These are phyloP conservation scores for Geoglossum cookeanum DNA, from an alignment of 2,329 filamentous ascomycete genomes.

Conservation along the genomic window DNA sequence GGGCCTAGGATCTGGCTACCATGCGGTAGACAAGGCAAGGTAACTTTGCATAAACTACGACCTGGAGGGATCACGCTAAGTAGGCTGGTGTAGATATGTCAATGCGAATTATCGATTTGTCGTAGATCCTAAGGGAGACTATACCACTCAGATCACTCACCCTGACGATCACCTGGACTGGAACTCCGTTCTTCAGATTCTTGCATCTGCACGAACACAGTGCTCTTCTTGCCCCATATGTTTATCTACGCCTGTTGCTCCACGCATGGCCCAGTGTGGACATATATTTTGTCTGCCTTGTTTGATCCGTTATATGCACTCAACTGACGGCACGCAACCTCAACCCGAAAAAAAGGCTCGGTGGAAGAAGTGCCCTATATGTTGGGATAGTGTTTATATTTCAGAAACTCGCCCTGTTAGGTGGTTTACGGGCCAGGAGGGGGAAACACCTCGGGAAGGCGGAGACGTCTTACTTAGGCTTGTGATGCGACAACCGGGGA, in stretches of 20 bases:
- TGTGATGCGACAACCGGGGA: constrained; percentile 61
- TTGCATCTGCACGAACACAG: constrained; percentile 81
- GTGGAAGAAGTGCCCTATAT: constrained; percentile 94
- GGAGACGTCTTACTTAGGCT: constrained; percentile 78
- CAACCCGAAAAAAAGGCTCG: constrained; percentile 47
- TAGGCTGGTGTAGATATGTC: constrained; percentile 41
- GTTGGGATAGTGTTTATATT: constrained; percentile 84
- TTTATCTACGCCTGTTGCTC: constrained; percentile 76
- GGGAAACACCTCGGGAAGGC: constrained; percentile 58
- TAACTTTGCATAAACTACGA: constrained; percentile 23
- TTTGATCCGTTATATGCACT: constrained; percentile 88
- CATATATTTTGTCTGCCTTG: constrained; percentile 95
- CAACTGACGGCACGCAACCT: constrained; percentile 44
- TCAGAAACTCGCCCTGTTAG: constrained; percentile 75
- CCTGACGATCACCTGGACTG: constrained; percentile 83
- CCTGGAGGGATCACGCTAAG: constrained; percentile 4
- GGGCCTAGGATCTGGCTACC: constrained; percentile 76
- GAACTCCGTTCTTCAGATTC: constrained; percentile 74
- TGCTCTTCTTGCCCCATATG: constrained; percentile 84
- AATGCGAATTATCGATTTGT: constrained; percentile 97
- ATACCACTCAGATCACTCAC: constrained; percentile 62
- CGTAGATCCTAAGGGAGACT: constrained; percentile 64
- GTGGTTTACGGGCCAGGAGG: constrained; percentile 82
- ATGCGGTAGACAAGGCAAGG: constrained; percentile 77
- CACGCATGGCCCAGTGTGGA: constrained; percentile 90